Conservation (phyloP, 2,329 filamentous ascomycete genomes). For the Botryotinia globosa region DNA sequence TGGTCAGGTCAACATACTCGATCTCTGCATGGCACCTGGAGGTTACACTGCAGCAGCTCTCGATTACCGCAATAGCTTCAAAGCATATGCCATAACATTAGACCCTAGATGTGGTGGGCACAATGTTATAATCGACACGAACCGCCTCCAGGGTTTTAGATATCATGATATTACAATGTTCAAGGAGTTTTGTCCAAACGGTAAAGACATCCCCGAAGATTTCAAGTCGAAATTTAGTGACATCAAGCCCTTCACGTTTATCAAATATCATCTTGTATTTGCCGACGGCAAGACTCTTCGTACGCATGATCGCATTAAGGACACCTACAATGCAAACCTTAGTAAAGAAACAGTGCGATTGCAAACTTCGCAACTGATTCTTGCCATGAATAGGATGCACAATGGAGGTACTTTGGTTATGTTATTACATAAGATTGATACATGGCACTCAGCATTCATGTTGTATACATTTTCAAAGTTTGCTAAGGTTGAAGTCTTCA, state of each 20-base stretch:
- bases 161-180: slow-evolving; percentile 29
- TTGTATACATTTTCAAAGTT: slow-evolving; percentile 32
- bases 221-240: slow-evolving; percentile 21
- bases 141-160: neutral
- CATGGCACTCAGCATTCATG: slow-evolving; percentile 25
- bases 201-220: slow-evolving; percentile 23
- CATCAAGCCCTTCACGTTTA: slow-evolving; percentile 25
- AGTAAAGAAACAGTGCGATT: slow-evolving; percentile 26
- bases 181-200: slow-evolving; percentile 24
- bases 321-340: slow-evolving; percentile 22
- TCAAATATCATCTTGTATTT: slow-evolving; percentile 34
- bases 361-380: slow-evolving; percentile 29
- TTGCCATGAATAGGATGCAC: slow-evolving; percentile 29
- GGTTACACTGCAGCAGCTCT: slow-evolving; percentile 25
- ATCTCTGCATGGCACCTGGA: slow-evolving; percentile 34
- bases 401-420: slow-evolving; percentile 31
- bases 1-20: slow-evolving; percentile 26
- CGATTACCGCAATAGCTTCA: slow-evolving; percentile 12
- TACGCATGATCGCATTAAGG: slow-evolving; percentile 27
- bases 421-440: slow-evolving; percentile 32
- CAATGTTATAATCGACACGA: slow-evolving; percentile 22
- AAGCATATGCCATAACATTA: slow-evolving; percentile 29
- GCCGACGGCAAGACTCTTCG: slow-evolving; percentile 34
- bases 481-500: slow-evolving; percentile 29
- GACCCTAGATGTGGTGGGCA: slow-evolving; percentile 29